Evolutionary conservation across 495 filamentous ascomycete species (phyloP).

Genomic region (Terfezia boudieri): DNA sequence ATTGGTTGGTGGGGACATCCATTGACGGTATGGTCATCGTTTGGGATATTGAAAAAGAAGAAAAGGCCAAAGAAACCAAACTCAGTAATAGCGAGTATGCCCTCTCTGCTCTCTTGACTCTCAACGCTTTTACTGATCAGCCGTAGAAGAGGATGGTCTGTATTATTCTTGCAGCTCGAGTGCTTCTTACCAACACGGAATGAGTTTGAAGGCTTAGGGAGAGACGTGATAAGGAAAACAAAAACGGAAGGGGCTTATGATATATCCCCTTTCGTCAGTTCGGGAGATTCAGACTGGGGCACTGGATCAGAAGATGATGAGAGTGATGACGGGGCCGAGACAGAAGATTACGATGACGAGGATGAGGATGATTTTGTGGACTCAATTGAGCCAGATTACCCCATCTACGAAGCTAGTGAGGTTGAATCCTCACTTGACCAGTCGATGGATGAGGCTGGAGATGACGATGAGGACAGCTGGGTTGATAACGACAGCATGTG

Average conservation of each 20-base stretch:
- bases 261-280: neutral
- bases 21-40: conserved; percentile 42
- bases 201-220: conserved; percentile 13
- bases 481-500: conserved; percentile 14
- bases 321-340: neutral
- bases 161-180: conserved; percentile 15
- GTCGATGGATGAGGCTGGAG: neutral
- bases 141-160: conserved; percentile 15
- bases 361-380: neutral
- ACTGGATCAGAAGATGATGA: too few species aligned
- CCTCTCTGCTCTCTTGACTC: too few species aligned
- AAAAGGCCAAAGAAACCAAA: too few species aligned
- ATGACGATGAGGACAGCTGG: conserved; percentile 12
- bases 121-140: neutral
- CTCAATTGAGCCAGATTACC: neutral
- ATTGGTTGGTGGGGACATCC: conserved; percentile 52
- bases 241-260: neutral
- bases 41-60: conserved; percentile 30
- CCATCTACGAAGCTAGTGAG: neutral
- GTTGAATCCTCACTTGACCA: neutral
- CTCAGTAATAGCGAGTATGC: too few species aligned
- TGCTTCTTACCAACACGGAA: conserved; percentile 13
- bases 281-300: too few species aligned
- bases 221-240: neutral
- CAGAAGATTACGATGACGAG: neutral